Evolutionary conservation across 805 yeast genomes (phyloP).

Genomic region (Kodamaea fukazawae): DNA sequence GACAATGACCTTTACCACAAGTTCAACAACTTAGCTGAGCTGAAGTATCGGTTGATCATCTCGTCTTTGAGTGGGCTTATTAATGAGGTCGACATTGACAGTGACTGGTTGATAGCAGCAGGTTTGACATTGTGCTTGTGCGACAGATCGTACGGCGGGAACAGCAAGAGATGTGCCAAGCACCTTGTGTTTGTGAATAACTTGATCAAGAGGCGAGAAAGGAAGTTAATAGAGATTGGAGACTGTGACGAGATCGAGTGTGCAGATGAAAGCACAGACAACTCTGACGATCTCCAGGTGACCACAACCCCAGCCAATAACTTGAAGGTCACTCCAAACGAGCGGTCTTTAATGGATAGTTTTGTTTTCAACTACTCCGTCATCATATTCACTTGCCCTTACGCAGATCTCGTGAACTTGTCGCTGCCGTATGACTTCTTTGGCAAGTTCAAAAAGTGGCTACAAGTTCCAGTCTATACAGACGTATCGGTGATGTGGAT

Average conservation of each 20-base stretch:
- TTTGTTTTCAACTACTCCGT: slow-evolving; percentile 43
- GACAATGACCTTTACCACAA: slow-evolving; percentile 5
- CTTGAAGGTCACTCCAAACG: slow-evolving; percentile 18
- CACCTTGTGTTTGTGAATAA: slow-evolving; percentile 35
- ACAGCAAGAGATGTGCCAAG: slow-evolving; percentile 25
- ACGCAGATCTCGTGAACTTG: slow-evolving; percentile 22
- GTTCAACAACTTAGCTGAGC: slow-evolving; percentile 10
- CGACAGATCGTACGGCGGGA: slow-evolving; percentile 28
- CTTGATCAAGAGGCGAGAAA: slow-evolving; percentile 23
- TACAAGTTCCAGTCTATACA: slow-evolving; percentile 33
- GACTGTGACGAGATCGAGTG: slow-evolving; percentile 4
- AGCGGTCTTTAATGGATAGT: slow-evolving; percentile 43
- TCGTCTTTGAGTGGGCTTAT: slow-evolving; percentile 15
- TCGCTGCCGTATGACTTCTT: slow-evolving; percentile 45
- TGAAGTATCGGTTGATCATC: slow-evolving; percentile 10
- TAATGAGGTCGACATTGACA: slow-evolving; percentile 25
- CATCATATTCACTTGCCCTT: slow-evolving; percentile 34
- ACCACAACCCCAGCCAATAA: too few species aligned
- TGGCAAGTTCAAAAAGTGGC: slow-evolving; percentile 23
- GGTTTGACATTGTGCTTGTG: slow-evolving; percentile 39
- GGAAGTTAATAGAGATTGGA: not conserved
- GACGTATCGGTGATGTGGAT: slow-evolving; percentile 39
- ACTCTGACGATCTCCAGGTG: not conserved
- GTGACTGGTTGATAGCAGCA: slow-evolving; percentile 41
- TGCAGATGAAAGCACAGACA: slow-evolving; percentile 10